These are phyloP conservation scores for Astragalus membranaceus DNA, from an alignment of 306 rosid species.

Conservation along the genomic window DNA sequence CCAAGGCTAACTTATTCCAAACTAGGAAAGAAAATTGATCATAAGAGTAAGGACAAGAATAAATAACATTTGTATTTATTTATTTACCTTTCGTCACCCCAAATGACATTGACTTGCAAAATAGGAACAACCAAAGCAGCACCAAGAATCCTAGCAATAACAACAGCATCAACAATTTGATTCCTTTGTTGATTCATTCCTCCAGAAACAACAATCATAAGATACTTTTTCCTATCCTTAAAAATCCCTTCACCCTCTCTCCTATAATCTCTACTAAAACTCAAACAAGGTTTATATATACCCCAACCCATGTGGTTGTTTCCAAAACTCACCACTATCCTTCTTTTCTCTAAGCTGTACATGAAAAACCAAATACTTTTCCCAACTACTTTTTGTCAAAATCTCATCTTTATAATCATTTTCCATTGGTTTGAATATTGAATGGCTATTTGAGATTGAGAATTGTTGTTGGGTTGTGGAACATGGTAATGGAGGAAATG, in stretches of 20 bases:
- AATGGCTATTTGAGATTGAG: constrained; percentile 22
- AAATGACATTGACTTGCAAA: constrained; percentile 89
- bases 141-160: constrained; percentile 93
- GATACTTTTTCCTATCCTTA: constrained; percentile 52
- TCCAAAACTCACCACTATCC: constrained; percentile 56
- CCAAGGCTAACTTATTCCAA: too few relatives aligned
- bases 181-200: constrained; percentile 99
- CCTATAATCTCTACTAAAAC: constrained; percentile 50
- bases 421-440: constrained; percentile 11
- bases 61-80: neutral
- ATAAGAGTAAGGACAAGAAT: neutral
- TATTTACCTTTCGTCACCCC: constrained; percentile 95
- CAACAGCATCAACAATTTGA: constrained; percentile 97
- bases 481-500: constrained; percentile 53
- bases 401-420: constrained; percentile 18
- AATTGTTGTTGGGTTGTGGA: constrained; percentile 21
- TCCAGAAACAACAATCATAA: constrained; percentile 87
- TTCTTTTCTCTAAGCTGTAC: constrained; percentile 23
- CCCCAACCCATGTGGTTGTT: constrained; percentile 82
- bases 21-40: neutral
- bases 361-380: constrained; percentile 18
- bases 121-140: constrained; percentile 94
- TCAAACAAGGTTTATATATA: constrained; percentile 73
- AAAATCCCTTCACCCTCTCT: constrained; percentile 42
- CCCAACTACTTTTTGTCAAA: neutral